Percentiles rank a stretch among this genome's conserved stretches.
These are phyloP conservation scores for Circinella umbellata DNA, from an alignment of 371 early-diverging fungal species.

Conservation along the genomic window DNA sequence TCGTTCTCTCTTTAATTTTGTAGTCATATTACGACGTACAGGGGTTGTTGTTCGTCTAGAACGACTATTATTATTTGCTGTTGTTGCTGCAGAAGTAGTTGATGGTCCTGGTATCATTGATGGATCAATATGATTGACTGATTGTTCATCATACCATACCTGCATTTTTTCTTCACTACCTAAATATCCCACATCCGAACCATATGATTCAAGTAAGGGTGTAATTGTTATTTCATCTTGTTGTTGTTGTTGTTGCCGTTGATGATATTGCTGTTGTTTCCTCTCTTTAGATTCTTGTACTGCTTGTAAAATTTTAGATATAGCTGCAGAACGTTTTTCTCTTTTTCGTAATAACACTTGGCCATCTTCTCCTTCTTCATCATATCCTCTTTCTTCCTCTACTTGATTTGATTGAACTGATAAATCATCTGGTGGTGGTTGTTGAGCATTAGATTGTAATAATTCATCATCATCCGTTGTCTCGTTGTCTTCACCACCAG, in stretches of 20 bases:
- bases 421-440: neutral
- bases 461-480: no score
- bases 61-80: no score
- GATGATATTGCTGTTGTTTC: constrained; percentile 1
- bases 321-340: constrained; percentile 15
- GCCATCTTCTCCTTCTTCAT: neutral
- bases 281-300: neutral
- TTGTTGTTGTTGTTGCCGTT: neutral
- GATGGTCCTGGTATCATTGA: neutral
- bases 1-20: no score
- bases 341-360: neutral
- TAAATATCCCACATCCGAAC: neutral
- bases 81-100: neutral
- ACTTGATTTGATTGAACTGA: neutral
- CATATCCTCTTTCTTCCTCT: neutral
- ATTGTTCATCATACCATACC: constrained; percentile 24
- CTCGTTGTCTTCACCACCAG: no score
- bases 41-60: no score
- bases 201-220: neutral
- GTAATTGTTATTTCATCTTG: neutral
- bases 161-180: constrained; percentile 10
- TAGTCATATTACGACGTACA: no score
- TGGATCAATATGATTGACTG: constrained; percentile 7
- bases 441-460: no score
- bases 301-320: constrained; percentile 14